phyloP scores from a whole-genome alignment of 441 rosid species.

The Adansonia gregorii region DNA sequence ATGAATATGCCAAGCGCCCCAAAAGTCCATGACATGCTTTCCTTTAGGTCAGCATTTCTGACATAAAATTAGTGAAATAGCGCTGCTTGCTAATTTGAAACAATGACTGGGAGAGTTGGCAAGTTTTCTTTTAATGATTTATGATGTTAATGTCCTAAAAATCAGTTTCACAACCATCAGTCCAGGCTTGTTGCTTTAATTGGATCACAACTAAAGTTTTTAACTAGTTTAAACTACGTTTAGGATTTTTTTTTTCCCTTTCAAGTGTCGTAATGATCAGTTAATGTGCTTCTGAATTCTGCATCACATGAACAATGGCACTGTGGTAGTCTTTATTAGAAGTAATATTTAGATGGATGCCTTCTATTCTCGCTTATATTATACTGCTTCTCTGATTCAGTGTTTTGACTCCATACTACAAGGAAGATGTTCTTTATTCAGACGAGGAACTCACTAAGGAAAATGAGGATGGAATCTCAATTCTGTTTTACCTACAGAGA shows the following conservation, averaged over 20 bases:
- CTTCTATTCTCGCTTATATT: constrained; percentile 21
- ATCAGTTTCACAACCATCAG: background rate
- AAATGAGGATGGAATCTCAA: constrained; percentile 95
- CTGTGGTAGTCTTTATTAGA: constrained; percentile 1
- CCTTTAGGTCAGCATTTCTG: constrained; percentile 67
- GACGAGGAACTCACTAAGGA: constrained; percentile 77
- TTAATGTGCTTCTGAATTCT: constrained; percentile 21
- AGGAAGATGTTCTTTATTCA: constrained; percentile 92
- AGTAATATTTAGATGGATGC: constrained; percentile 10
- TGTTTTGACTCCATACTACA: constrained; percentile 95
- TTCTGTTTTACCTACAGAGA: constrained; percentile 81
- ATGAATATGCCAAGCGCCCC: constrained; percentile 98
- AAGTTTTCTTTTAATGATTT: constrained; percentile 10
- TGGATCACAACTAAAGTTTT: constrained; percentile 17
- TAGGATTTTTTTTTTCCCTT: constrained; percentile 23
- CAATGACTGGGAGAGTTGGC: constrained; percentile 11
- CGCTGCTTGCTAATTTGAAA: constrained; percentile 13
- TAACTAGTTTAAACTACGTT: constrained; percentile 27
- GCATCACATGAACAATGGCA: background rate
- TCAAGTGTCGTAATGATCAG: constrained; percentile 9
- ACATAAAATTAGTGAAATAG: background rate
- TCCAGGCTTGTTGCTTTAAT: background rate
- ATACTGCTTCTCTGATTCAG: constrained; percentile 44
- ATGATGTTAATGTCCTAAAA: constrained; percentile 17
- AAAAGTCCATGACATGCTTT: constrained; percentile 84